A percentile compares a stretch with the other conserved stretches of the same genome.
Evolutionary conservation across 1,284 basidiomycete genomes (phyloP).

Genomic region (Trametes versicolor): DNA sequence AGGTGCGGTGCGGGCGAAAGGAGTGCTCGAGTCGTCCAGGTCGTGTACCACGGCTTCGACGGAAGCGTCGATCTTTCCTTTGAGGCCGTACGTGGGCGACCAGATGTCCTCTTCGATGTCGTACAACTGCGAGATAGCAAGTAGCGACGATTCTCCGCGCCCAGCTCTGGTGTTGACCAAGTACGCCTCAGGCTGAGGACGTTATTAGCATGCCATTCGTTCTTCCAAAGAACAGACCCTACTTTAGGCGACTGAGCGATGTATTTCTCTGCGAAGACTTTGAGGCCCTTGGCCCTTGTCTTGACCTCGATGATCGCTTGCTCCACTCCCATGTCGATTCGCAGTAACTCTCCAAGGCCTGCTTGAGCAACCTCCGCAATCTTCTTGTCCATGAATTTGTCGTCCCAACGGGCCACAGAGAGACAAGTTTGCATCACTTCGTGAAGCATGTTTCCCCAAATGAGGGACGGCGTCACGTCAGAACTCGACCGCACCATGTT

Average conservation of each 20-base stretch:
- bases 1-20: constrained; percentile 34
- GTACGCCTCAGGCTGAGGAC: constrained; percentile 65
- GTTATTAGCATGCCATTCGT: constrained; percentile 15
- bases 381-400: constrained; percentile 60
- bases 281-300: constrained; percentile 69
- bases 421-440: constrained; percentile 88
- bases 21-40: constrained; percentile 38
- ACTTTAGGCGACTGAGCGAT: constrained; percentile 71
- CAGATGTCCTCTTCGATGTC: constrained; percentile 98
- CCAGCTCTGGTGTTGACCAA: constrained; percentile 71
- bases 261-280: constrained; percentile 71
- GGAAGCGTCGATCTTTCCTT: constrained; percentile 95
- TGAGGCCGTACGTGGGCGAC: constrained; percentile 94
- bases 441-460: constrained; percentile 93
- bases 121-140: constrained; percentile 80
- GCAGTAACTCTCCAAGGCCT: constrained; percentile 68
- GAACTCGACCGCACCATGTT: constrained; percentile 64
- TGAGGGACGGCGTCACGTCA: constrained; percentile 69
- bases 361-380: constrained; percentile 64
- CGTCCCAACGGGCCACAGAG: constrained; percentile 66
- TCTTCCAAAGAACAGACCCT: neutral
- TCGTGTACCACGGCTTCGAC: constrained; percentile 76
- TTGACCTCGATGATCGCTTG: constrained; percentile 72
- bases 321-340: constrained; percentile 67
- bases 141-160: constrained; percentile 57